Percentiles rank a stretch among this genome's conserved stretches.
phyloP scores from a whole-genome alignment of 176 grass and related monocot genomes.

The Carex scoparia region DNA sequence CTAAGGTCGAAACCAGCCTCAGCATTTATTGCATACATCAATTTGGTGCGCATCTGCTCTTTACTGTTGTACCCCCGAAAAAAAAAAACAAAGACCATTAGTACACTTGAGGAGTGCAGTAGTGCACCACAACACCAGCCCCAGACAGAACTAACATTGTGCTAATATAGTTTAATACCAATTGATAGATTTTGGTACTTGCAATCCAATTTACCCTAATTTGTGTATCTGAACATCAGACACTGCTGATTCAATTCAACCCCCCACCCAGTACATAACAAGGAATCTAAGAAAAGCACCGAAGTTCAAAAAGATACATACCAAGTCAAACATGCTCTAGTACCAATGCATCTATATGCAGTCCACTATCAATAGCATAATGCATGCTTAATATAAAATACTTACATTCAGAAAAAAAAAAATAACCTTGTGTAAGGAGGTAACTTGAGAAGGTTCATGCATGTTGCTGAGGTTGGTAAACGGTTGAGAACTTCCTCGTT shows the following conservation, averaged over 20 bases:
- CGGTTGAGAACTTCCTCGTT: slow-evolving; percentile 70
- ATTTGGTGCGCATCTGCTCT: slow-evolving; percentile 77
- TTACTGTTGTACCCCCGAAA: slow-evolving; percentile 45
- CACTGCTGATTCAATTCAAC: not conserved
- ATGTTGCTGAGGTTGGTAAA: slow-evolving; percentile 86
- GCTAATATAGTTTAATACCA: not conserved
- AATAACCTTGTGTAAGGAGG: slow-evolving; percentile 85
- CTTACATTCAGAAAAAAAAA: slow-evolving; percentile 16
- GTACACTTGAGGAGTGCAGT: not conserved
- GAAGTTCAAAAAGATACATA: not conserved
- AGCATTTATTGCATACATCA: slow-evolving; percentile 89
- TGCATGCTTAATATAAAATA: not conserved
- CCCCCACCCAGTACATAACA: not conserved
- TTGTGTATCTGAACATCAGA: not conserved
- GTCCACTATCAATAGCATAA: not conserved
- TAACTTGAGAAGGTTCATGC: slow-evolving; percentile 99
- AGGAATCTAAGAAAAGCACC: not conserved
- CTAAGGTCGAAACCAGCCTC: slow-evolving; percentile 98
- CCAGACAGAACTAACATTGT: not conserved
- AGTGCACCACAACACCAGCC: not conserved
- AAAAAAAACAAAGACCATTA: slow-evolving; percentile 8
- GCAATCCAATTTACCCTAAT: not conserved
- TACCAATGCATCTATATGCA: not conserved
- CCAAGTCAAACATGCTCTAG: not conserved
- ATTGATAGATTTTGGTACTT: not conserved